Conservation (phyloP, 306 rosid genomes). For the Vachellia collinsii region DNA sequence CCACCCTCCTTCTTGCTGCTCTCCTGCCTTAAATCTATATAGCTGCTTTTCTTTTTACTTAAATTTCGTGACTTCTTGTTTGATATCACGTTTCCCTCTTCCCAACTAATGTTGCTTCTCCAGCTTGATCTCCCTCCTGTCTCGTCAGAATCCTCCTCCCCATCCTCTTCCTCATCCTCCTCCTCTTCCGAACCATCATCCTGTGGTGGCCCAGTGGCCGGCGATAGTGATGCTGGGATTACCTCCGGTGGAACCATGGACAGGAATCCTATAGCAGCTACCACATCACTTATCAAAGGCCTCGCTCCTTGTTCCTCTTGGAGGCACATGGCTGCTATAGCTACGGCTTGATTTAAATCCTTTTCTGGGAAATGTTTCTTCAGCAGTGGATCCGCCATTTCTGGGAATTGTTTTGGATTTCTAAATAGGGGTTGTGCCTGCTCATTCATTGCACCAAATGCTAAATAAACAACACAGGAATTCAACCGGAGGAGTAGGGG, state of each 20-base stretch:
- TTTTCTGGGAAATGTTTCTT: conserved; percentile 65
- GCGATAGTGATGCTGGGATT: conserved; percentile 30
- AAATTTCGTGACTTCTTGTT: conserved; percentile 36
- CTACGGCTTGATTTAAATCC: conserved; percentile 90
- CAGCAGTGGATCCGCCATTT: conserved; percentile 76
- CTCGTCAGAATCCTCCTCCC: background rate
- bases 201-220: conserved; percentile 19
- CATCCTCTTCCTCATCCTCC: background rate
- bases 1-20: conserved; percentile 38
- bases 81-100: conserved; percentile 42
- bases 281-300: conserved; percentile 81
- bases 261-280: conserved; percentile 72
- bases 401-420: conserved; percentile 79
- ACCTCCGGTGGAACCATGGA: conserved; percentile 44
- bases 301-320: conserved; percentile 87
- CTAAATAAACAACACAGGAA: background rate
- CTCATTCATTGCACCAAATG: background rate
- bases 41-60: background rate
- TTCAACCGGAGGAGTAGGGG: background rate
- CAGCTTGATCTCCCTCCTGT: conserved; percentile 38
- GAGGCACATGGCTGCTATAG: conserved; percentile 88
- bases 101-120: conserved; percentile 38
- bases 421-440: conserved; percentile 91
- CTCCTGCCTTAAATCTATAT: background rate
- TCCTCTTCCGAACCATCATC: background rate